Percentiles rank a stretch among this genome's conserved stretches.
These are phyloP conservation scores for Irpex sp. DNA, from an alignment of 1,284 basidiomycete genomes.

Conservation along the genomic window DNA sequence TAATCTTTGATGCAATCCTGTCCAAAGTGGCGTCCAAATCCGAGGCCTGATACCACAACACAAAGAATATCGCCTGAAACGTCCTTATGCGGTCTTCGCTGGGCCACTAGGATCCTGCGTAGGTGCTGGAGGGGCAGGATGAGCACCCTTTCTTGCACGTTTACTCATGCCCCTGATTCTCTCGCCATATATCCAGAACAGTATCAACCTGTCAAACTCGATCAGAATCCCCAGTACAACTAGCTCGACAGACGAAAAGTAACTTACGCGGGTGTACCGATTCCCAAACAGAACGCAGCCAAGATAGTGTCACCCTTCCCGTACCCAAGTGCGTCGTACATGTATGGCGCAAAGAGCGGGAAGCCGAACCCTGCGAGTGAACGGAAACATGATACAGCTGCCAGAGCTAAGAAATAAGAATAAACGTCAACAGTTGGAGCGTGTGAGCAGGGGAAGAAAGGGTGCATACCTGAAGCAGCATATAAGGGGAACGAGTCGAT, in stretches of 20 bases:
- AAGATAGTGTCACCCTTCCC: conserved; percentile 60
- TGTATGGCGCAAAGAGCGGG: conserved; percentile 59
- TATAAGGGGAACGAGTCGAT: conserved; percentile 61
- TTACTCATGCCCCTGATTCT: conserved; percentile 34
- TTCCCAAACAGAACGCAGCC: conserved; percentile 42
- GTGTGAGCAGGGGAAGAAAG: neutral
- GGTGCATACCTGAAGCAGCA: conserved; percentile 49
- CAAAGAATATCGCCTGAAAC: neutral
- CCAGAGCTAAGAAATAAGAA: conserved; percentile 37
- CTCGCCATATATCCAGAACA: conserved; percentile 49
- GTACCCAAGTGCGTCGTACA: conserved; percentile 56
- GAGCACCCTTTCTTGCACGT: neutral
- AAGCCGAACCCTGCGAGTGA: conserved; percentile 60
- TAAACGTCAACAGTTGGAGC: neutral
- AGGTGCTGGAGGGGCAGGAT: neutral
- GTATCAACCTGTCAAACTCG: conserved; percentile 31
- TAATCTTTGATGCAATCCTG: too few relatives aligned
- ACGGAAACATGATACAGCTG: conserved; percentile 50
- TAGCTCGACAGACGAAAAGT: neutral
- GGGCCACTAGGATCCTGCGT: neutral
- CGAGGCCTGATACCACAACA: too few relatives aligned
- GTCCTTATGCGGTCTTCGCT: neutral
- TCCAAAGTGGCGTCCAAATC: too few relatives aligned
- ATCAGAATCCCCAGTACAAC: neutral
- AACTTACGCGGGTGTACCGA: conserved; percentile 60